Conservation (phyloP, 257 asterid species). For the Petunia axillaris region DNA sequence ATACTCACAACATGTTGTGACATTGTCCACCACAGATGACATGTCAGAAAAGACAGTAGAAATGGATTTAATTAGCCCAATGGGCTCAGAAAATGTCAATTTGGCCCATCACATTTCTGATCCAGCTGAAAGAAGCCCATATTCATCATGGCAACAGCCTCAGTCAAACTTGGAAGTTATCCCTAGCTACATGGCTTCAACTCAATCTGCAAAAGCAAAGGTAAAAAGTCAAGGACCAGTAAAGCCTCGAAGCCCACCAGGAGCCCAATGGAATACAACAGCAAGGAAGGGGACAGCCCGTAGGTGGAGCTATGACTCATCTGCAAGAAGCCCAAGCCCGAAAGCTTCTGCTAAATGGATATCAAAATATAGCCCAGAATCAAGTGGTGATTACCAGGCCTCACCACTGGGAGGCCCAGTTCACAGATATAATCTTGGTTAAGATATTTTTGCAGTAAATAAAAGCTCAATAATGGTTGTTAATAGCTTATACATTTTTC, state of each 20-base stretch:
- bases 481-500: neutral
- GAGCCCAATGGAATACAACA: constrained; percentile 55
- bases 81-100: constrained; percentile 42
- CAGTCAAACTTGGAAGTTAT: constrained; percentile 30
- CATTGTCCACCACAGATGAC: constrained; percentile 43
- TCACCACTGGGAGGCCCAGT: constrained; percentile 42
- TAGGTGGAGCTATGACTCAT: constrained; percentile 51
- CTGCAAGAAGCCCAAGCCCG: constrained; percentile 65
- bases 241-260: constrained; percentile 45
- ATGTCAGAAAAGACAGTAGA: constrained; percentile 69
- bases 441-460: constrained; percentile 17
- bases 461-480: neutral
- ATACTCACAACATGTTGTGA: constrained; percentile 30
- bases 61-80: constrained; percentile 48
- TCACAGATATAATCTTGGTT: constrained; percentile 50
- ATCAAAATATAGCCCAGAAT: constrained; percentile 60
- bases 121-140: constrained; percentile 49
- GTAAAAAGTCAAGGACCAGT: constrained; percentile 50
- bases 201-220: constrained; percentile 84
- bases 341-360: constrained; percentile 46
- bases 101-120: constrained; percentile 37
- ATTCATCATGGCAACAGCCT: constrained; percentile 30
- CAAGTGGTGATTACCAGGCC: constrained; percentile 59
- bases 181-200: constrained; percentile 92
- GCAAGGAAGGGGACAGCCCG: constrained; percentile 40